Conservation (phyloP, 495 filamentous ascomycete species). For the Elasticomyces elasticus region DNA sequence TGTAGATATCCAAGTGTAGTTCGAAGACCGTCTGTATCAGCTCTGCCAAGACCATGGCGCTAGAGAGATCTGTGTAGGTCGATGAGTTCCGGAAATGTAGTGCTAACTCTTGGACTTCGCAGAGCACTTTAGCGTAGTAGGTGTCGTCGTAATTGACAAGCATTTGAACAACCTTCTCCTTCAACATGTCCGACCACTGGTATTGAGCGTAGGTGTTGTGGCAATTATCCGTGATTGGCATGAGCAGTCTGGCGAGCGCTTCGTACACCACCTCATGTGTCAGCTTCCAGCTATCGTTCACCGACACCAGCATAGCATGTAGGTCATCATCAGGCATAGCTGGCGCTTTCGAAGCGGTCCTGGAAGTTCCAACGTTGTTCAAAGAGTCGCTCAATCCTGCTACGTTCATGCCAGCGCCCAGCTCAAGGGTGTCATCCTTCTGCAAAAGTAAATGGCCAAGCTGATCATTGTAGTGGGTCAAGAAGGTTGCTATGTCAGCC, state of each 20-base stretch:
- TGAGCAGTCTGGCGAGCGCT: slow-evolving; percentile 27
- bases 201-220: slow-evolving; percentile 50
- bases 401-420: background rate
- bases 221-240: slow-evolving; percentile 9
- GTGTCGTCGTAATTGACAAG: slow-evolving; percentile 59
- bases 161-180: slow-evolving; percentile 57
- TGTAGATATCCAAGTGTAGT: slow-evolving; percentile 78
- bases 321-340: slow-evolving; percentile 19
- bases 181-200: slow-evolving; percentile 65
- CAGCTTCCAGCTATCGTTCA: slow-evolving; percentile 28
- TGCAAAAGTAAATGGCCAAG: slow-evolving; percentile 1
- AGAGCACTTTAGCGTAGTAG: slow-evolving; percentile 37
- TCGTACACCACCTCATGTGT: slow-evolving; percentile 27
- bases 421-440: slow-evolving; percentile 5
- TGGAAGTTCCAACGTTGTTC: background rate
- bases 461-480: slow-evolving; percentile 12
- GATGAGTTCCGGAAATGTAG: background rate
- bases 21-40: slow-evolving; percentile 75
- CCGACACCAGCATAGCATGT: slow-evolving; percentile 10
- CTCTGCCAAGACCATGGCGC: slow-evolving; percentile 19
- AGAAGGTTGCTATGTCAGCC: slow-evolving; percentile 7
- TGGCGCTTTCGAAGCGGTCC: background rate
- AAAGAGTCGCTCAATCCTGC: background rate
- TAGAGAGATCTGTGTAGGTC: no score
- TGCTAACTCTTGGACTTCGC: background rate